Base-by-base conservation (phyloP, 257 asterid genomes). In the Leptodermis oblonga region DNA sequence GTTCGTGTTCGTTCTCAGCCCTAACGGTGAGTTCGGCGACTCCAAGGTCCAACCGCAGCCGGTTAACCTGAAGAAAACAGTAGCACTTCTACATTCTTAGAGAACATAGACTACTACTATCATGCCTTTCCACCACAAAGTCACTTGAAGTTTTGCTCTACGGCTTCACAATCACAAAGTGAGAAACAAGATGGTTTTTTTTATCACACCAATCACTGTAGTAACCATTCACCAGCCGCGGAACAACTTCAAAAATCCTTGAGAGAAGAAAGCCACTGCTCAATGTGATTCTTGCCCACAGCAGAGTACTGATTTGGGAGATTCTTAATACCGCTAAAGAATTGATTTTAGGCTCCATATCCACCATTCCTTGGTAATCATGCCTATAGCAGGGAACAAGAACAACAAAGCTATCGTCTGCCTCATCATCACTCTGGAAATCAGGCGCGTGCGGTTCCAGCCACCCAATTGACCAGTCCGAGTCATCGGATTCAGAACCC, bases 401-500 rank as follows among this genome's bases (percentile, higher is more conserved):
- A 59, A 90, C 98, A 70, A 97, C 98, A 84, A 88, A 92, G 76
- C 96, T 90, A 64, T 81, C 80, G 67, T 88, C 96, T 2, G 49
- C 86, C 79, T 89, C 95, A 43, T 84, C 97, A 66, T 88, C 92
- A 53, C 83, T 80, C 82, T 78, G 89, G 87, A 92, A 90, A 84
- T 69, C 84, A 45, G 96, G 88, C 74, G 92, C 87, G 61, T 88
- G 98, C 0, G 97, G 95, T 76, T 92, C 98, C 76, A 86, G 81
- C 98, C 98, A 92, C 89, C 98, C 98, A 5, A 92, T 78, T 5
- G 98, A 90, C 98, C 98, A 90, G 73, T 92, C 98, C 0, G 97
- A 90, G 64, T 92, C 98, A 70, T 88, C 95, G 9, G 97, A 88
- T 77, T 90, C 97, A 0, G 97, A 90, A 26, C 92, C 96, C 11